Base-by-base conservation (phyloP, 225 moss, liverwort and hornwort species). In the Lunularia cruciata region DNA sequence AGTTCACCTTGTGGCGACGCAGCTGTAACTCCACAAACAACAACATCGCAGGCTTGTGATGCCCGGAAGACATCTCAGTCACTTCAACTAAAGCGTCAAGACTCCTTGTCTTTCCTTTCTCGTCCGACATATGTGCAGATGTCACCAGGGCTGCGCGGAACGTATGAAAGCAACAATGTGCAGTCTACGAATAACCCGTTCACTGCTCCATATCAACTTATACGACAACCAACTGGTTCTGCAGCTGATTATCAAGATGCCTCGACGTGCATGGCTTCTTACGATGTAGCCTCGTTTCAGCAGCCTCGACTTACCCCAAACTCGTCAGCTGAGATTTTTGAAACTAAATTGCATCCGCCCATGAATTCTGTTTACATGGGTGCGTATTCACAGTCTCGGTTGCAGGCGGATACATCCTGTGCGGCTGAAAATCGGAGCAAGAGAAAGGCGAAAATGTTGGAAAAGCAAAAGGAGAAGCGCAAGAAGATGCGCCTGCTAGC, bases 391-490 rank as follows among this genome's bases (percentile, higher is more conserved):
- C 73, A 54, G 42, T 33, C 55, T 63, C 55, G 69, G 13, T 26
- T 56, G 32, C 70, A 68, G 8, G 61, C 63, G 12, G 60, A 64
- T 28, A 19, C 66, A 46, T 58, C 77, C 11, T 63, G 68, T 70
- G 81, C 81, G 74, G 81, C 81, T 74, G 81, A 77, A 63, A 82
- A 82, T 77, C 77, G 81, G 67, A 82, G 81, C 71, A 82, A 82
- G 61, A 66, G 81, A 31, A 82, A 74, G 54, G 77, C 77, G 20
- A 71, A 77, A 61, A 77, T 82, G 81, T 48, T 67, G 74, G 81
- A 82, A 55, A 82, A 72, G 58, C 76, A 67, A 60, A 66, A 26
- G 46, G 63, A 78, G 32, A 78, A 26, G 57, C 81, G 81, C 28
- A 60, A 54, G 37, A 82, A 74, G 71, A 67, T 70, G 71, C 37